A percentile compares a stretch with the other conserved stretches of the same genome.
phyloP scores from a whole-genome alignment of 441 rosid genomes.

The Gossypium gossypioides region DNA sequence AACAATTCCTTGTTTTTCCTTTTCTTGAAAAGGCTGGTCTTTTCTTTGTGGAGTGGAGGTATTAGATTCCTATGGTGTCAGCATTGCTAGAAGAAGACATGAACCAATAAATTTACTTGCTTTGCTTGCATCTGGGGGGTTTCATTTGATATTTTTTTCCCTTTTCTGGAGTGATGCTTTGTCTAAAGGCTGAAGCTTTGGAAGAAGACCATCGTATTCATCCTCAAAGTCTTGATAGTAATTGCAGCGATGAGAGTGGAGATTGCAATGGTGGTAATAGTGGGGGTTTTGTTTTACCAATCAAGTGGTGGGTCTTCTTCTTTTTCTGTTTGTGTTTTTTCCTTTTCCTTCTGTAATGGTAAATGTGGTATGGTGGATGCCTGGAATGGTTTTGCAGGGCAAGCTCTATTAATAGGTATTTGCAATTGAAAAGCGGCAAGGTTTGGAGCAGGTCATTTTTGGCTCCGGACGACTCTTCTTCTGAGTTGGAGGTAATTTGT shows the following conservation, averaged over 20 bases:
- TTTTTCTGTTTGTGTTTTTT: not conserved
- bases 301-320: constrained; percentile 36
- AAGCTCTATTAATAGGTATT: constrained; percentile 57
- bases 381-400: constrained; percentile 32
- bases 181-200: constrained; percentile 60
- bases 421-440: constrained; percentile 38
- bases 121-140: constrained; percentile 7
- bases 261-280: constrained; percentile 19
- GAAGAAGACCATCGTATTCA: constrained; percentile 34
- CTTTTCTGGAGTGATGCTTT: constrained; percentile 37
- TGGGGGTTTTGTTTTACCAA: constrained; percentile 45
- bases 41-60: constrained; percentile 6
- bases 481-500: constrained; percentile 51
- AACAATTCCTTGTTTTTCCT: constrained; percentile 1
- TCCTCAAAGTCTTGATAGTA: constrained; percentile 14
- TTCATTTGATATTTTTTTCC: not conserved
- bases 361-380: not conserved
- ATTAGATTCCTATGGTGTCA: not conserved
- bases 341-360: not conserved
- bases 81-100: not conserved
- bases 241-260: constrained; percentile 15
- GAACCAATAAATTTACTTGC: constrained; percentile 1
- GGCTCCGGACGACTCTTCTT: constrained; percentile 47
- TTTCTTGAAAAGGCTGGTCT: not conserved
- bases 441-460: constrained; percentile 50